Conservation (phyloP, 1,139 yeast species). For the Geotrichum aggregatum region DNA sequence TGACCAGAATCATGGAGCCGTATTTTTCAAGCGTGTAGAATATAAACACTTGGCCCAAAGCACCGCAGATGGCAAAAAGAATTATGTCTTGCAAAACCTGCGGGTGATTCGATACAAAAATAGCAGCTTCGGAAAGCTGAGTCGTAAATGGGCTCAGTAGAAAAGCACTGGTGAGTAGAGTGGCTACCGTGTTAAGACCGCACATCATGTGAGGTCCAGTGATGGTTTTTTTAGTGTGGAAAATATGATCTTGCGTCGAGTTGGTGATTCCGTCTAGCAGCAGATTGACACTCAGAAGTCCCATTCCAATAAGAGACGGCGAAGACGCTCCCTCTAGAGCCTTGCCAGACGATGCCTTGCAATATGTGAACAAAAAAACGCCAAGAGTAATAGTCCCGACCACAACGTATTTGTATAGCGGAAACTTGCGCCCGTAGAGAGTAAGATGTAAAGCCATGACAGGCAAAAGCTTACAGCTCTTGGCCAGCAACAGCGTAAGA, state of each 20-base stretch:
- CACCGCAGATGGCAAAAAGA: constrained; percentile 73
- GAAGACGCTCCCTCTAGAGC: constrained; percentile 28
- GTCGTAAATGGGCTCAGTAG: constrained; percentile 42
- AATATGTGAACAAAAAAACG: constrained; percentile 70
- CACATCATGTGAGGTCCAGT: constrained; percentile 89
- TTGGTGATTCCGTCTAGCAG: constrained; percentile 87
- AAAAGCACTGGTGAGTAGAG: constrained; percentile 42
- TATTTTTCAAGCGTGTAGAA: constrained; percentile 77
- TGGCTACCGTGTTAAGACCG: constrained; percentile 61
- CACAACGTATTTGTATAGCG: constrained; percentile 69
- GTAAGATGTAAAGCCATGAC: constrained; percentile 78
- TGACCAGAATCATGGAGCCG: constrained; percentile 78
- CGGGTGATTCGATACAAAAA: constrained; percentile 49
- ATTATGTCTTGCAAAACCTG: constrained; percentile 55
- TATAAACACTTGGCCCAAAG: constrained; percentile 88
- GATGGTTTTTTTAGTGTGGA: constrained; percentile 46
- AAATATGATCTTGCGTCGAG: constrained; percentile 85
- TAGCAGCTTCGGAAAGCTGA: constrained; percentile 49
- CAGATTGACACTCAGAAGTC: constrained; percentile 57
- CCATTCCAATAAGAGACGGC: constrained; percentile 49
- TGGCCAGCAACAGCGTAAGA: constrained; percentile 77
- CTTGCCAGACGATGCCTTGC: constrained; percentile 32
- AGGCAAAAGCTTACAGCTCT: constrained; percentile 90
- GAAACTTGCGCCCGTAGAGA: constrained; percentile 70
- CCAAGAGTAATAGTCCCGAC: constrained; percentile 76